A percentile compares a stretch with the other conserved stretches of the same genome.
These are phyloP conservation scores for Amphirosellinia nigrospora DNA, from an alignment of 495 filamentous ascomycete species.

Conservation along the genomic window DNA sequence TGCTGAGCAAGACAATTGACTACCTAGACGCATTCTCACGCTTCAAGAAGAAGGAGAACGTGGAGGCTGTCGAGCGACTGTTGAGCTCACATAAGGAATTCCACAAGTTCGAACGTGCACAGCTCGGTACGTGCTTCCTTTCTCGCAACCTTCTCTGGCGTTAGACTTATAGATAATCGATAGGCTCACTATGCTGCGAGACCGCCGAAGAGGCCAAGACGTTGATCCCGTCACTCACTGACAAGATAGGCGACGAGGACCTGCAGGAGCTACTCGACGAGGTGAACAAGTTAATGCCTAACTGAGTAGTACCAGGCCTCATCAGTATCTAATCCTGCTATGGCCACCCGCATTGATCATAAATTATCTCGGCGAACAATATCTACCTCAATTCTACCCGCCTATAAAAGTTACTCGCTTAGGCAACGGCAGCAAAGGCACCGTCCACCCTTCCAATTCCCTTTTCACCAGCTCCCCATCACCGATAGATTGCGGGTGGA, in stretches of 20 bases:
- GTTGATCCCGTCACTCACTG: slow-evolving; percentile 84
- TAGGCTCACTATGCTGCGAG: slow-evolving; percentile 90
- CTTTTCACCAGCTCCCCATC: not conserved
- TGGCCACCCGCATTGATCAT: not conserved
- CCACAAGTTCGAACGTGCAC: slow-evolving; percentile 88
- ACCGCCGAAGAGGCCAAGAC: slow-evolving; percentile 94
- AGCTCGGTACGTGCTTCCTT: slow-evolving; percentile 72
- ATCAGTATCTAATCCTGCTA: not conserved
- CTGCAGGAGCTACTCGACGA: slow-evolving; percentile 87
- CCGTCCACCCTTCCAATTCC: not conserved
- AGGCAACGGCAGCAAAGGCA: slow-evolving; percentile 4
- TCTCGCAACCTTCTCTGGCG: slow-evolving; percentile 15
- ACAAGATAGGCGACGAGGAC: slow-evolving; percentile 88
- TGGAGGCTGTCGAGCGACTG: slow-evolving; percentile 87
- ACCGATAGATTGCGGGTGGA: slow-evolving; percentile 24
- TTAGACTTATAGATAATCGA: slow-evolving; percentile 19
- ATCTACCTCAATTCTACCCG: not conserved
- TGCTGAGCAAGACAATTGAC: slow-evolving; percentile 82
- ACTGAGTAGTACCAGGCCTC: slow-evolving; percentile 18
- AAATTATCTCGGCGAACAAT: not conserved
- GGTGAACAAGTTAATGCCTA: slow-evolving; percentile 74
- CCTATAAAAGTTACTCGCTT: not conserved
- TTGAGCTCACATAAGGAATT: slow-evolving; percentile 77
- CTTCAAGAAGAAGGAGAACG: slow-evolving; percentile 92
- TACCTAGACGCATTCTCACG: slow-evolving; percentile 93